A percentile compares a stretch with the other conserved stretches of the same genome.
Evolutionary conservation across 371 early-diverging fungal species (phyloP).

Genomic region (Mucor mucedo): DNA sequence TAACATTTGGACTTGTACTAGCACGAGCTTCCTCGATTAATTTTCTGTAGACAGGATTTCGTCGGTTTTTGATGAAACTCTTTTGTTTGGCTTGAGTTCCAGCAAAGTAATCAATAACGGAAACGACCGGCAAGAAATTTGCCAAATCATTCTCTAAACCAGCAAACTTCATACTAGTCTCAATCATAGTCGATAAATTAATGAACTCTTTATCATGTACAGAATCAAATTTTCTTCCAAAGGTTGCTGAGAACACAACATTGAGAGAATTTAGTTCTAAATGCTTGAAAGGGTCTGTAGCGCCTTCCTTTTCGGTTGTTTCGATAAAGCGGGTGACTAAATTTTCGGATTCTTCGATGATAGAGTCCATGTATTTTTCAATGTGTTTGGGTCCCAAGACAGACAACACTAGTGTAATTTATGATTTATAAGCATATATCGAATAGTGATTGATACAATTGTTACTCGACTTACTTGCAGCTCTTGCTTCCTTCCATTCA

Average conservation of each 20-base stretch:
- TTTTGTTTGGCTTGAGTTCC: neutral
- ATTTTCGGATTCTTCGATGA: slow-evolving; percentile 2
- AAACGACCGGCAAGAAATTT: slow-evolving; percentile 13
- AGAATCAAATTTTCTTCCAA: slow-evolving; percentile 7
- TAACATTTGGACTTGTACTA: neutral
- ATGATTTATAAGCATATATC: neutral
- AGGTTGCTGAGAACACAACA: slow-evolving; percentile 4
- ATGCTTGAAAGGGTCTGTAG: slow-evolving; percentile 7
- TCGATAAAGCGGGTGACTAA: slow-evolving; percentile 4
- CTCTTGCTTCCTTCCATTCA: neutral
- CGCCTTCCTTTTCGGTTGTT: neutral
- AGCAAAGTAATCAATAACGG: slow-evolving; percentile 1
- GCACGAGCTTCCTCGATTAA: slow-evolving; percentile 5
- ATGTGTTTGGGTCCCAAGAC: slow-evolving; percentile 20
- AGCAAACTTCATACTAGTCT: slow-evolving; percentile 2
- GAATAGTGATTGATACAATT: neutral
- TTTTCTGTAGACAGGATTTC: slow-evolving; percentile 5
- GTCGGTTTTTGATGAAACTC: neutral
- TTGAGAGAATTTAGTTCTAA: slow-evolving; percentile 15
- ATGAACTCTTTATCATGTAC: slow-evolving; percentile 13
- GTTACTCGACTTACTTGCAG: neutral
- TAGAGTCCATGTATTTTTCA: neutral
- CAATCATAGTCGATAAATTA: neutral
- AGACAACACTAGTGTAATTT: slow-evolving; percentile 2
- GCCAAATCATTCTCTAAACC: slow-evolving; percentile 16